Evolutionary conservation across 2,329 filamentous ascomycete genomes (phyloP).

Genomic region (Aureobasidium namibiae): DNA sequence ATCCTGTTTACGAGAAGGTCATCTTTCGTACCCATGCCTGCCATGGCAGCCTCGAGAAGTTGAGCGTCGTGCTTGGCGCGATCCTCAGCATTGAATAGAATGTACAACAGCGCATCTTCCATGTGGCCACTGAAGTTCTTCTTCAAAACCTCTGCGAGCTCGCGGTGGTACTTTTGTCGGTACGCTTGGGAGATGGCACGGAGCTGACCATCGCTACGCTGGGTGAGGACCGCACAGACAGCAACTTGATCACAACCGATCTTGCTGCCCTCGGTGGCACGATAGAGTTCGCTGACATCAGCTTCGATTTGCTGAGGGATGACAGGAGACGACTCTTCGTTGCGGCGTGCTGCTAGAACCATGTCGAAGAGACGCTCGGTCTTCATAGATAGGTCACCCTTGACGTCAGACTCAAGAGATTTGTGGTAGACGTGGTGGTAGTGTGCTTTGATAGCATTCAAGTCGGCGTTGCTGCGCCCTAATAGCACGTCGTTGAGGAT

Average conservation of each 20-base stretch:
- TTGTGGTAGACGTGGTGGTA: constrained; percentile 62
- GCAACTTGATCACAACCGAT: constrained; percentile 65
- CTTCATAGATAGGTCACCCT: constrained; percentile 73
- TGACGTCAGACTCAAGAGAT: constrained; percentile 63
- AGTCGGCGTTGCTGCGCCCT: constrained; percentile 74
- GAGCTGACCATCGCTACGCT: constrained; percentile 72
- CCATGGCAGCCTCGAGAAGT: constrained; percentile 80
- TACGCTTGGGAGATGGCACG: constrained; percentile 73
- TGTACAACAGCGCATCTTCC: constrained; percentile 72
- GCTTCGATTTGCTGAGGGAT: constrained; percentile 64
- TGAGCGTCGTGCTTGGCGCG: constrained; percentile 76
- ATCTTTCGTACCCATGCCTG: constrained; percentile 80
- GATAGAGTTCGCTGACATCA: constrained; percentile 69
- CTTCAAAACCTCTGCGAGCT: constrained; percentile 65
- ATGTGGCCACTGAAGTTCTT: constrained; percentile 89
- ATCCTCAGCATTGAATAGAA: constrained; percentile 69
- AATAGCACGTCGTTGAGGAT: constrained; percentile 82
- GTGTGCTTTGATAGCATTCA: constrained; percentile 73
- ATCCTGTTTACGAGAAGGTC: constrained; percentile 67
- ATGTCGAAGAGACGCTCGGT: constrained; percentile 80
- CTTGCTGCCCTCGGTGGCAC: constrained; percentile 64
- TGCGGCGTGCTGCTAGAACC: constrained; percentile 63
- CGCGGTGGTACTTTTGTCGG: constrained; percentile 59
- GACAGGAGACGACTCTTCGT: constrained; percentile 70
- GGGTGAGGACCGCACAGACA: constrained; percentile 70